Evolutionary conservation across 2,329 filamentous ascomycete genomes (phyloP).

Genomic region (Lasiodiplodia hormozganensis): DNA sequence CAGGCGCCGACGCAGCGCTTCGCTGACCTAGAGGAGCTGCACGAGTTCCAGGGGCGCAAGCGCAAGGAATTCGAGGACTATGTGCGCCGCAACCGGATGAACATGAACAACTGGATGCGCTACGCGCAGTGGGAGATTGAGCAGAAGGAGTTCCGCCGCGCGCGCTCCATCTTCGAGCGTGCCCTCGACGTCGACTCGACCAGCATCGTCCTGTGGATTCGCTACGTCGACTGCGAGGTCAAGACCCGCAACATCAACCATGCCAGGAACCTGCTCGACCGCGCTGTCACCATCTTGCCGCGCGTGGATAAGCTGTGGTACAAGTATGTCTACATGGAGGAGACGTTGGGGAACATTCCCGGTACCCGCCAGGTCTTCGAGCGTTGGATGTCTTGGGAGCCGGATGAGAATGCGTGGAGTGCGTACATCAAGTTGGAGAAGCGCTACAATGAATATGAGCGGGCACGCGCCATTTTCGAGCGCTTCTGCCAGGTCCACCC

Average conservation of each 20-base stretch:
- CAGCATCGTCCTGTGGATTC: conserved; percentile 84
- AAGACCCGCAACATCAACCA: conserved; percentile 95
- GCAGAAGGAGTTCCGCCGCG: conserved; percentile 94
- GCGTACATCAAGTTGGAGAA: conserved; percentile 98
- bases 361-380: conserved; percentile 95
- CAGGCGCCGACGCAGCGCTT: conserved; percentile 95
- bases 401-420: conserved; percentile 93
- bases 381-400: conserved; percentile 98
- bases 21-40: conserved; percentile 94
- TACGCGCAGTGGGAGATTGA: conserved; percentile 98
- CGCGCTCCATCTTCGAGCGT: conserved; percentile 91
- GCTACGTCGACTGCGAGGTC: conserved; percentile 97
- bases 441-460: conserved; percentile 88
- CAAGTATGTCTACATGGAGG: conserved; percentile 99
- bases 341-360: conserved; percentile 92
- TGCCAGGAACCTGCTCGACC: conserved; percentile 90
- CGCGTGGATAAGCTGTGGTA: conserved; percentile 98
- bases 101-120: conserved; percentile 98
- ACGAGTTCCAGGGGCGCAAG: conserved; percentile 96
- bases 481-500: conserved; percentile 92
- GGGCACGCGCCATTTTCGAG: conserved; percentile 88
- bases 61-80: conserved; percentile 98
- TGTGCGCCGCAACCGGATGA: conserved; percentile 90
- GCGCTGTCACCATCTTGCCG: conserved; percentile 90
- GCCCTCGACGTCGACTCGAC: conserved; percentile 92